These are phyloP conservation scores for Pleurotus citrinopileatus DNA, from an alignment of 768 basidiomycete species.

Conservation along the genomic window DNA sequence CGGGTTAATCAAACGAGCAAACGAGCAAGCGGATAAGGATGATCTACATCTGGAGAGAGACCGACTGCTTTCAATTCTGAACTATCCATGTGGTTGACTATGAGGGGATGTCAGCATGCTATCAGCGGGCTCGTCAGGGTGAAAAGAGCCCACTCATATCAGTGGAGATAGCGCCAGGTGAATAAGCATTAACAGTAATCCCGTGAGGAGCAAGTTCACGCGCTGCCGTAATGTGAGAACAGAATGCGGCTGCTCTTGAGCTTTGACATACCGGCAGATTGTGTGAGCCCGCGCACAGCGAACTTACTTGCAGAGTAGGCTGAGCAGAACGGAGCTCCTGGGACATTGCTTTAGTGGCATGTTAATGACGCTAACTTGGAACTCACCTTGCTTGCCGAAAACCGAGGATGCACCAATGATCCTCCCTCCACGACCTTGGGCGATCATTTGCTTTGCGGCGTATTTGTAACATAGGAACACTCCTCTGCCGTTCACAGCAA, in stretches of 20 bases:
- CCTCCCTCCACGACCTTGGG: conserved; percentile 36
- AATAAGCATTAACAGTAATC: conserved; percentile 43
- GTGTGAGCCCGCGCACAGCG: conserved; percentile 40
- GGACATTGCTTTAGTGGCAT: not conserved
- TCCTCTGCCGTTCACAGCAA: conserved; percentile 25
- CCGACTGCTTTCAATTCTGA: not conserved
- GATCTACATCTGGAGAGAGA: not conserved
- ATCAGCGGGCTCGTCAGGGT: too few species aligned
- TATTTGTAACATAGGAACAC: conserved; percentile 34
- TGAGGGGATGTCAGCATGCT: too few species aligned
- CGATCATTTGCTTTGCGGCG: conserved; percentile 36
- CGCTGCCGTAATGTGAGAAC: conserved; percentile 20
- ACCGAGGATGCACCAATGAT: conserved; percentile 38
- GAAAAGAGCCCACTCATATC: conserved; percentile 4
- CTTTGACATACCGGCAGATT: conserved; percentile 29
- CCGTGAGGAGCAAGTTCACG: conserved; percentile 31
- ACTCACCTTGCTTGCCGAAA: conserved; percentile 32
- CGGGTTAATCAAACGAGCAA: not conserved
- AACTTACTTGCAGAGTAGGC: conserved; percentile 39
- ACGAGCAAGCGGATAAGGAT: not conserved
- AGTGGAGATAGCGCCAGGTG: conserved; percentile 28
- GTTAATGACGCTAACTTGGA: not conserved
- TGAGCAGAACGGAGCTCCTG: conserved; percentile 9
- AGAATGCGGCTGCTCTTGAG: not conserved
- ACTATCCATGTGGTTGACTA: too few species aligned